phyloP scores from a whole-genome alignment of 2,329 filamentous ascomycete genomes.

The Cercospora sp. region DNA sequence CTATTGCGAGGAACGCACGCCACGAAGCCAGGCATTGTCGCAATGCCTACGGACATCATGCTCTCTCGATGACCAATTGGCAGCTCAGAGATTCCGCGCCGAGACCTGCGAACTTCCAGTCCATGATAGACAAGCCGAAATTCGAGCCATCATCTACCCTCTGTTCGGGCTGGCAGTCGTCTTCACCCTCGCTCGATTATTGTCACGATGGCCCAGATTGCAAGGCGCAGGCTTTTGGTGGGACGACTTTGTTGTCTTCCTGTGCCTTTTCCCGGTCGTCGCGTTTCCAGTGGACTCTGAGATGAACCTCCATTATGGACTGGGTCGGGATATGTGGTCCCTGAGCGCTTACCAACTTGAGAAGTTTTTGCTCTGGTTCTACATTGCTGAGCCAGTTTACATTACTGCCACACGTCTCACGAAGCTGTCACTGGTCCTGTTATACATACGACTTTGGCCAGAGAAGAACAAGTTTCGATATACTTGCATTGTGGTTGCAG shows the following conservation, averaged over 20 bases:
- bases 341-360: slow-evolving; percentile 4
- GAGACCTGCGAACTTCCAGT: slow-evolving; percentile 10
- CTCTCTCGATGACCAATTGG: slow-evolving; percentile 12
- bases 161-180: slow-evolving; percentile 14
- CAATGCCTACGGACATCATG: slow-evolving; percentile 6
- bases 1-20: slow-evolving; percentile 4
- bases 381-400: slow-evolving; percentile 17
- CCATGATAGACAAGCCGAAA: background rate
- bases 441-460: slow-evolving; percentile 22
- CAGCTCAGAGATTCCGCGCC: slow-evolving; percentile 4
- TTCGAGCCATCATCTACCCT: slow-evolving; percentile 7
- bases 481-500: slow-evolving; percentile 7
- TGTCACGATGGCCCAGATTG: slow-evolving; percentile 9
- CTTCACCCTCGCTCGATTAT: slow-evolving; percentile 13
- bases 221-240: slow-evolving; percentile 15
- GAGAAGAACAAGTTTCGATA: slow-evolving; percentile 9
- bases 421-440: slow-evolving; percentile 20
- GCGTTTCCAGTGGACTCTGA: slow-evolving; percentile 11
- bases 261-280: slow-evolving; percentile 7
- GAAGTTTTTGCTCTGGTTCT: slow-evolving; percentile 21
- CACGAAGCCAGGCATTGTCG: slow-evolving; percentile 2
- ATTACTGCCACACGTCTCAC: slow-evolving; percentile 15
- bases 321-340: slow-evolving; percentile 18
- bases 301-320: slow-evolving; percentile 15
- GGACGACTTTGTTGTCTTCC: slow-evolving; percentile 17